These are phyloP conservation scores for Penicillium rolfsii DNA, from an alignment of 2,329 filamentous ascomycete species.

Conservation along the genomic window DNA sequence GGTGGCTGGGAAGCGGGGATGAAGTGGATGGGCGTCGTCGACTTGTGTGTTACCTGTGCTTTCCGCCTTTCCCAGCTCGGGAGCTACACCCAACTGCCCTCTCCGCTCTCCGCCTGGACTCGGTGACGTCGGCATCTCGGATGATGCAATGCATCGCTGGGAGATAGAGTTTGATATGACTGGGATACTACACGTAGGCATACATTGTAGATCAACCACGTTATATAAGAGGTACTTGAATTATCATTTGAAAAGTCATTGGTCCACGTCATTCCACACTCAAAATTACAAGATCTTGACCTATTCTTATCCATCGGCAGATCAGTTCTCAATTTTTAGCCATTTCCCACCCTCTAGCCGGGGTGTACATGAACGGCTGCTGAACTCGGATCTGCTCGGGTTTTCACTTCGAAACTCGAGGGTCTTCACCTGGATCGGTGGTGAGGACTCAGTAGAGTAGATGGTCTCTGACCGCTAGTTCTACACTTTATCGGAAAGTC, in stretches of 20 bases:
- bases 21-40: slow-evolving; percentile 21
- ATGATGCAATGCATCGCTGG: slow-evolving; percentile 20
- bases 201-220: neutral
- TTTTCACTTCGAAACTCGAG: neutral
- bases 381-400: neutral
- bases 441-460: neutral
- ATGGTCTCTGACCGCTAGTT: slow-evolving; percentile 2
- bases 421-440: neutral
- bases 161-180: slow-evolving; percentile 2
- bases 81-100: slow-evolving; percentile 11
- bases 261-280: neutral
- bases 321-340: neutral
- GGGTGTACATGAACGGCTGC: neutral
- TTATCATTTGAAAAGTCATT: neutral
- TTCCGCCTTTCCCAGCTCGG: slow-evolving; percentile 15
- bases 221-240: neutral
- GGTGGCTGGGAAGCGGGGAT: slow-evolving; percentile 26
- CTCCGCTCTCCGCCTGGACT: slow-evolving; percentile 22
- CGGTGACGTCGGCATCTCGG: slow-evolving; percentile 26
- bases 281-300: neutral
- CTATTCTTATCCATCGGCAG: neutral
- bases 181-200: neutral
- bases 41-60: slow-evolving; percentile 26
- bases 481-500: neutral
- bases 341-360: neutral